phyloP scores from a whole-genome alignment of 805 yeast species.

The Candida boidinii region DNA sequence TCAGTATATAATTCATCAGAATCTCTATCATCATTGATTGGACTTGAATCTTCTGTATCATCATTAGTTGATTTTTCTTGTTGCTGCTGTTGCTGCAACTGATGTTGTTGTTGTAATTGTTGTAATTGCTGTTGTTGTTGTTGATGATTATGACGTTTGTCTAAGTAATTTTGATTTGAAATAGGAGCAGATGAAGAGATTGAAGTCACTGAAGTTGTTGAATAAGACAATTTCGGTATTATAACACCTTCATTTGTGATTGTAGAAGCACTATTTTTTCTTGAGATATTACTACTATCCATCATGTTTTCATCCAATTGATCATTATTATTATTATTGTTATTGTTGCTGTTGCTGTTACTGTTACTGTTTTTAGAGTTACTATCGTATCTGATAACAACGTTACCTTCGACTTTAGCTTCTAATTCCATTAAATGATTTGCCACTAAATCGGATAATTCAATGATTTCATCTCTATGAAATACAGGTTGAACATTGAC shows the following conservation, averaged over 20 bases:
- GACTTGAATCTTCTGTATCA: conserved; percentile 4
- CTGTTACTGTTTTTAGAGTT: background rate
- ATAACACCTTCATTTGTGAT: no score
- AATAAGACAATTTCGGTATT: no score
- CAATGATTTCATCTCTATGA: conserved; percentile 80
- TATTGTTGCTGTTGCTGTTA: background rate
- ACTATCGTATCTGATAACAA: conserved; percentile 18
- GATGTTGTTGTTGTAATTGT: background rate
- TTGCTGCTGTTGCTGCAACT: background rate
- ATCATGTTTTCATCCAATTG: conserved; percentile 1
- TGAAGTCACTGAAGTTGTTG: no score
- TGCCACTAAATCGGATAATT: conserved; percentile 69
- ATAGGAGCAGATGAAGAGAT: no score
- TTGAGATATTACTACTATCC: conserved; percentile 1
- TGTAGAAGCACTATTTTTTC: conserved; percentile 1
- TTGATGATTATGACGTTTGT: no score
- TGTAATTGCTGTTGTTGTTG: background rate
- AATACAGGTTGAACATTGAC: conserved; percentile 96
- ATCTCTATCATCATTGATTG: conserved; percentile 33
- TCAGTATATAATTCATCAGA: conserved; percentile 68
- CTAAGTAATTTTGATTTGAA: no score
- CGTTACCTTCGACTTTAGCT: conserved; percentile 43
- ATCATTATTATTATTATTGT: background rate
- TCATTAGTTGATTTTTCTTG: conserved; percentile 1
- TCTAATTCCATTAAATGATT: conserved; percentile 67